Base-by-base conservation (phyloP, 2,329 filamentous ascomycete species). In the Nothopassalora personata region DNA sequence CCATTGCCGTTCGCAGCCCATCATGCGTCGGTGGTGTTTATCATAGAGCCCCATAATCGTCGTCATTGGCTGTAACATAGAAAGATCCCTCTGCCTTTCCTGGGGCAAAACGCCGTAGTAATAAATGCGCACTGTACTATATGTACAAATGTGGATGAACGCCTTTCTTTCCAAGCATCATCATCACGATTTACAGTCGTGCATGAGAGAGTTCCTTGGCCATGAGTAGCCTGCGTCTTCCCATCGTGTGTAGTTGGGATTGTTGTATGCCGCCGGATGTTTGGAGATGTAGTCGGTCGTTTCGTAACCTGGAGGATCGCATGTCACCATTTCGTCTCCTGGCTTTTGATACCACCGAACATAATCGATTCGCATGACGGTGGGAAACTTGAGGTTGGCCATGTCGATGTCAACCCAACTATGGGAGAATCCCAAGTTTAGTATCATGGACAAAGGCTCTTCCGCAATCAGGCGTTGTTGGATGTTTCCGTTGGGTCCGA, bases 401-500 rank as follows among this genome's bases (percentile, higher is more conserved):
- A 73, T 76, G 53, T 80, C 71, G 50, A 83, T 79, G 60, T 72
- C 70, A 0, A 76, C 76, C 80, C 81, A 83, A 8, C 75, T 72
- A 45, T 77, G 71, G 57, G 78, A 80, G 53, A 83, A 75, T 33
- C 81, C 81, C 4, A 84, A 68, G 60, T 83, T 83, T 10, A 83
- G 70, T 45, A 83, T 72, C 58, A 83, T 72, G 7, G 77, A 77
- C 80, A 83, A 80, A 0, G 81, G 81, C 66, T 84, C 81, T 63
- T 80, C 74, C 0, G 77, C 75, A 13, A 83, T 72, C 27, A 79
- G 73, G 33, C 81, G 73, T 5, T 78, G 73, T 31, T 74, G 73
- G 28, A 82, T 72, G 63, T 83, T 83, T 39, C 81, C 81, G 58
- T 83, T 83, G 0, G 76, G 77, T 3, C 81, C 79, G 51, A 83